Percentiles rank a stretch among this genome's conserved stretches.
Evolutionary conservation across 805 yeast species (phyloP).

Genomic region (Metschnikowia colocasiae): DNA sequence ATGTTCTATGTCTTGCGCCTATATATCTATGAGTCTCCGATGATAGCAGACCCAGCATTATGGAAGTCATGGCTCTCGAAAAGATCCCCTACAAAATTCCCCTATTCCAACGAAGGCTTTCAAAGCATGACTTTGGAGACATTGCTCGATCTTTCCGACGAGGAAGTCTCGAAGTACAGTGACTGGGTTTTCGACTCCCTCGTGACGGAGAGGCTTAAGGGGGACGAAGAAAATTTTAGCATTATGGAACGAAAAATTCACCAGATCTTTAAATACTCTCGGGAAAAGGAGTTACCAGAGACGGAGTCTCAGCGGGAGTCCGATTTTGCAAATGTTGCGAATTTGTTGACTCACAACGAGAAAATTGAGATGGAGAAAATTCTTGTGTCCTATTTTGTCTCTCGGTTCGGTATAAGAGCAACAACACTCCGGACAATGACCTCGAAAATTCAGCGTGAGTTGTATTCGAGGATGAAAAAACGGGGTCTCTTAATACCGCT

Average conservation of each 20-base stretch:
- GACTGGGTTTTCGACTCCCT: slow-evolving; percentile 45
- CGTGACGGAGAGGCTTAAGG: slow-evolving; percentile 21
- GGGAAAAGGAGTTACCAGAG: neutral
- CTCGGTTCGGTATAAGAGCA: slow-evolving; percentile 2
- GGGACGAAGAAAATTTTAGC: slow-evolving; percentile 18
- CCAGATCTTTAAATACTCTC: slow-evolving; percentile 26
- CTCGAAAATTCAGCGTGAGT: neutral
- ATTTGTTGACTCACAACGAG: slow-evolving; percentile 4
- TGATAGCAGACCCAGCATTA: slow-evolving; percentile 8
- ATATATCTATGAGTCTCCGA: slow-evolving; percentile 20
- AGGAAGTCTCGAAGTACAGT: slow-evolving; percentile 44
- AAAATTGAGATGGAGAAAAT: neutral
- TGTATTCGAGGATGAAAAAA: slow-evolving; percentile 1
- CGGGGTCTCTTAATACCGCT: neutral
- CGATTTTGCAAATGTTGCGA: slow-evolving; percentile 4
- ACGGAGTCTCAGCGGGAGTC: neutral
- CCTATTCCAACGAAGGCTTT: slow-evolving; percentile 8
- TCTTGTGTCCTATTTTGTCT: slow-evolving; percentile 1
- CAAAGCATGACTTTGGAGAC: slow-evolving; percentile 22
- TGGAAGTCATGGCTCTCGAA: slow-evolving; percentile 24
- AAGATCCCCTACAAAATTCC: slow-evolving; percentile 4
- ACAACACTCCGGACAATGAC: slow-evolving; percentile 1
- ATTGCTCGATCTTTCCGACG: slow-evolving; percentile 47
- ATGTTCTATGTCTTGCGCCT: slow-evolving; percentile 30
- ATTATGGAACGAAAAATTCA: slow-evolving; percentile 30